Evolutionary conservation across 78 protist species (phyloP).

Genomic region (Dictyostelium discoideum): dicty_2.7 NC_007088.5:5340501-5341000

Average conservation of each 20-base stretch:
- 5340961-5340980: too few relatives aligned
- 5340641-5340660: slow-evolving; percentile 42
- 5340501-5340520: neutral
- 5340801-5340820: too few relatives aligned
- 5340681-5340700: neutral
- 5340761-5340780: neutral
- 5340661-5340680: slow-evolving; percentile 67
- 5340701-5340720: neutral
- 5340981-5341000: too few relatives aligned
- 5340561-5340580: neutral
- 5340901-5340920: too few relatives aligned
- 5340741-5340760: slow-evolving; percentile 61
- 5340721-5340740: slow-evolving; percentile 69
- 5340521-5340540: neutral
- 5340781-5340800: too few relatives aligned
- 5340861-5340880: too few relatives aligned
- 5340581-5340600: neutral
- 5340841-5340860: too few relatives aligned
- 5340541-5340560: neutral
- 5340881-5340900: too few relatives aligned
- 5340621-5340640: slow-evolving; percentile 61
- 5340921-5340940: too few relatives aligned
- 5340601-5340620: neutral
- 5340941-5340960: too few relatives aligned
- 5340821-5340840: too few relatives aligned